Percentiles rank a stretch among this genome's conserved stretches.
phyloP scores from a whole-genome alignment of 306 rosid species.

The Vigna hirtella region DNA sequence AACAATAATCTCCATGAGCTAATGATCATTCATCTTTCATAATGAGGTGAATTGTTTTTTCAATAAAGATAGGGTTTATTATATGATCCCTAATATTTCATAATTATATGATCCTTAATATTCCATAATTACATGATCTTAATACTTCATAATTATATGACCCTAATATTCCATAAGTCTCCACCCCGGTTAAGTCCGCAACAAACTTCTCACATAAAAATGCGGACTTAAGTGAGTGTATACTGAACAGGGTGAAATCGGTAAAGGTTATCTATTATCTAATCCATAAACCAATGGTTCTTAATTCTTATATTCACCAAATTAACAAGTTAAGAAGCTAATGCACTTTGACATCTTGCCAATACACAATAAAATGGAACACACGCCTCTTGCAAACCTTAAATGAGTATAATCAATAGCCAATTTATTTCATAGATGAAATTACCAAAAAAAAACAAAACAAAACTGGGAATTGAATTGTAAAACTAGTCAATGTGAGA shows the following conservation, averaged over 20 bases:
- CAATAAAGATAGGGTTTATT: too few species aligned
- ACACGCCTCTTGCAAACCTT: neutral
- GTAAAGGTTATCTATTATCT: conserved; percentile 7
- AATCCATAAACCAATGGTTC: neutral
- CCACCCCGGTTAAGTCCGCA: too few species aligned
- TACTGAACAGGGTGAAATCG: neutral
- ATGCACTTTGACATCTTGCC: neutral
- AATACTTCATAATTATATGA: too few species aligned
- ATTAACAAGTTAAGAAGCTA: conserved; percentile 5
- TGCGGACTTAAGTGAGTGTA: too few species aligned
- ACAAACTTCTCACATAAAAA: too few species aligned
- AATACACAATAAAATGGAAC: neutral
- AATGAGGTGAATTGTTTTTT: too few species aligned
- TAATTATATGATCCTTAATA: too few species aligned
- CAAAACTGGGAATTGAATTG: neutral
- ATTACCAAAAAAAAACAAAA: neutral
- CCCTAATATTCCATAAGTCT: too few species aligned
- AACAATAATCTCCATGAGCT: too few species aligned
- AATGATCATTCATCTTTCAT: too few species aligned
- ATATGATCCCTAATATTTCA: too few species aligned
- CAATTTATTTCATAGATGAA: conserved; percentile 3
- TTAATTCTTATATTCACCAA: conserved; percentile 16
- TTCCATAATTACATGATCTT: too few species aligned
- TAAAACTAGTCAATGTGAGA: neutral
- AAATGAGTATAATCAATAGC: conserved; percentile 35